Conservation (phyloP, 2,329 filamentous ascomycete genomes). For the Xylaria hypoxylon region DNA sequence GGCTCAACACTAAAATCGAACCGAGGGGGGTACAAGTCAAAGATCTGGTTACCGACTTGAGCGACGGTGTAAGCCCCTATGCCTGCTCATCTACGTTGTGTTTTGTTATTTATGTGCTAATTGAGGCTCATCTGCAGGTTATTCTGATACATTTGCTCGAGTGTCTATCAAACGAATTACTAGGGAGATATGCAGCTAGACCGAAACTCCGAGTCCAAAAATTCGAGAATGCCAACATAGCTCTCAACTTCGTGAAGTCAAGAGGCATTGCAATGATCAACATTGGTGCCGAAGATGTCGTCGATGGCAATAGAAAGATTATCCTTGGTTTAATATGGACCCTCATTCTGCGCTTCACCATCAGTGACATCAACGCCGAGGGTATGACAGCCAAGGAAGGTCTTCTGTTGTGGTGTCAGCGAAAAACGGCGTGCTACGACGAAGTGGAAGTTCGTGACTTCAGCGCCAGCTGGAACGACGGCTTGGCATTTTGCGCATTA, state of each 20-base stretch:
- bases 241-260: constrained; percentile 91
- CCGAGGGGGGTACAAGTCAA: constrained; percentile 81
- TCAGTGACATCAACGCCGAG: constrained; percentile 98
- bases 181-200: constrained; percentile 95
- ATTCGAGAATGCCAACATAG: constrained; percentile 98
- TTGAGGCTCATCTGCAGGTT: constrained; percentile 66
- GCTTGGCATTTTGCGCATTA: constrained; percentile 93
- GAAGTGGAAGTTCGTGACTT: constrained; percentile 97
- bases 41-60: constrained; percentile 88
- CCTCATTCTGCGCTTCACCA: constrained; percentile 96
- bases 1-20: constrained; percentile 96
- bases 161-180: constrained; percentile 91
- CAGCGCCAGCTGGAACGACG: constrained; percentile 96
- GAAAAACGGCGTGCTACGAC: constrained; percentile 98
- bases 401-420: constrained; percentile 93
- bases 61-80: constrained; percentile 81
- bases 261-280: constrained; percentile 97
- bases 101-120: constrained; percentile 19
- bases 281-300: constrained; percentile 97
- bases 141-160: constrained; percentile 97
- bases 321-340: constrained; percentile 98
- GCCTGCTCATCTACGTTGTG: background rate
- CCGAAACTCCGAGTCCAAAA: constrained; percentile 95
- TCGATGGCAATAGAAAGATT: constrained; percentile 97
- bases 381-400: constrained; percentile 98